Base-by-base conservation (phyloP, 1,139 yeast species). In the Candida sp. region DNA sequence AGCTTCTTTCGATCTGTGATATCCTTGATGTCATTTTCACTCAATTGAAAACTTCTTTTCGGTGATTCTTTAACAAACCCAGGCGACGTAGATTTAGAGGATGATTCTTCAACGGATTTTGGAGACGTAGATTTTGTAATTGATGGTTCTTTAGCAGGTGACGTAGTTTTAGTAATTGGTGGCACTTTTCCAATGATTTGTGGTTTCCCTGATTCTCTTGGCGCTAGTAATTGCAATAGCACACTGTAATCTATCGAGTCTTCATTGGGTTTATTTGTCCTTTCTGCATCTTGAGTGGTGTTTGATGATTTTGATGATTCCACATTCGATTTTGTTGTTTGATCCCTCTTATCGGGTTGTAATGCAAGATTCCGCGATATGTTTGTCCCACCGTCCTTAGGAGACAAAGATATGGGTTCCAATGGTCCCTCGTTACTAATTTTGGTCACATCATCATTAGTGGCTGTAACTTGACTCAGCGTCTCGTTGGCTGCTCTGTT, bases 11-110 rank as follows among this genome's bases (percentile, higher is more conserved):
- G 23, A 27, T 29, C 30, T 27, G 39, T 37, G 22, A 37, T 37
- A 37, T 37, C 39, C 30, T 37, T 19, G 9, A 37, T 37, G 27
- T 37, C 39, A 37, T 32, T 30, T 25, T 37, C 30, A 19, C 27
- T 32, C 23, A 19, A 29, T 25, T 37, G 21, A 12, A 37, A 12
- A 15, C 30, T 29, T 15, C 39, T 33, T 37, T 37, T 37, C 27
- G 5, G 9, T n/a, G 22, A 21, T 33, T 9, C 4, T 11, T 33
- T 5, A n/a, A 11, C 11, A n/a, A 19, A 6, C 11, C 29, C 11
- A 8, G 11, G 11, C 7, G 11, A 8, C 11, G 29, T 25, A 25
- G 7, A 2, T 7, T 7, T 11, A 25, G 11, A 8, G 7, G 29
- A 11, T 25, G 29, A 25, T 25, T 7, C 11, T 25, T 25, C 11